Evolutionary conservation across 1,284 basidiomycete species (phyloP), one percentile per base, ranked within the genome.

Genomic region (Apiotrichum sp.): DNA sequence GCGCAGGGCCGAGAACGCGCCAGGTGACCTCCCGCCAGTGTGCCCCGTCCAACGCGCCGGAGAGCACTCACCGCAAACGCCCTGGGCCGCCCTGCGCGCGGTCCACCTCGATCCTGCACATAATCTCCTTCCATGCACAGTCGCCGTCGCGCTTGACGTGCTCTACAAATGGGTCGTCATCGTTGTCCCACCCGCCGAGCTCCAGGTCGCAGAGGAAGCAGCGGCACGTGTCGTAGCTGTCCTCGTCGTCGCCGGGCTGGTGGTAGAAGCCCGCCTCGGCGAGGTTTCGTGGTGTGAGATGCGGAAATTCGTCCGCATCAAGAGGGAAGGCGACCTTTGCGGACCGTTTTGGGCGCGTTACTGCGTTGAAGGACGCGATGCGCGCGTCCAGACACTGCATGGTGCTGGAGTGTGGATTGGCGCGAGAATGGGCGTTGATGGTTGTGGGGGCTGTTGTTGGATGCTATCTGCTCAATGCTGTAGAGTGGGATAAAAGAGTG

Each of bases 181-280:
- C 78, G 43, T 79, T 78, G 51, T 86, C 85, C 89, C 89, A 93
- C 13, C 85, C 87, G 49, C 83, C 82, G 9, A 93, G 79, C 59
- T 85, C 80, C 65, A 89, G 87, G 47, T 79, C 80, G 74, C 89
- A 93, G 51, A 84, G 72, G 68, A 84, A 90, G 71, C 90, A 93
- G 5, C 80, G 80, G 31, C 70, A 72, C 11, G 65, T 67, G 57
- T 76, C 73, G 45, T 62, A 50, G 33, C 42, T 35, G 14, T 53
- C 50, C 9, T 16, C 34, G 32, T 55, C 49, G 22, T 43, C 36
- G 41, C 62, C 64, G 1, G 70, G 69, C 1, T 59, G 56, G 54
- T 80, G 89, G 78, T 83, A 90, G 77, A 92, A 93, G 11, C 89
- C 89, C 3, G 89, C 89, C 59, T 86, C 82, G 2, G 89, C 86